Percentiles rank a stretch among this genome's conserved stretches.
These are phyloP conservation scores for Debaryomycetaceae sp. DNA, from an alignment of 1,139 yeast genomes.

Conservation along the genomic window DNA sequence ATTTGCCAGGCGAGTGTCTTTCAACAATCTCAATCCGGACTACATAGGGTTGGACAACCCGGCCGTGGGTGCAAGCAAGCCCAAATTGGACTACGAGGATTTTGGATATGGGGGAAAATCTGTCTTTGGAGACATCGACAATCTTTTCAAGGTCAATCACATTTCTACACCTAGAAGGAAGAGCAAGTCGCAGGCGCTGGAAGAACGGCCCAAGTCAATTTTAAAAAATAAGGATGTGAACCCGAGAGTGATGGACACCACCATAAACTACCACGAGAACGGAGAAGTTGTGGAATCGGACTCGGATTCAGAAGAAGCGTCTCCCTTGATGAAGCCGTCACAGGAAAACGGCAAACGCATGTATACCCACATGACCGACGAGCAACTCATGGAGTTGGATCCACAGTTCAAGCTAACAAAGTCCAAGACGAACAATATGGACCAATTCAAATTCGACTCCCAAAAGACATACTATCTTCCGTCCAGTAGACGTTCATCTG, in stretches of 20 bases:
- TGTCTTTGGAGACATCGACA: constrained; percentile 9
- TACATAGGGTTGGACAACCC: constrained; percentile 8
- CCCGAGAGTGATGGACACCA: constrained; percentile 12
- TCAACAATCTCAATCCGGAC: constrained; percentile 39
- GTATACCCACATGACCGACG: constrained; percentile 60
- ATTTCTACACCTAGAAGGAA: constrained; percentile 7
- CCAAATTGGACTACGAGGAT: constrained; percentile 5
- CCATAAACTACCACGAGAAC: constrained; percentile 17
- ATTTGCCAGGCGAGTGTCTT: constrained; percentile 40
- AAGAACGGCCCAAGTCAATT: constrained; percentile 37
- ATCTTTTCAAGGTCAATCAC: constrained; percentile 2
- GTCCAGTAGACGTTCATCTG: constrained; percentile 14
- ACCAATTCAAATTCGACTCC: constrained; percentile 40
- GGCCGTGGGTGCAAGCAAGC: neutral
- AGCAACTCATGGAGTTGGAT: constrained; percentile 60
- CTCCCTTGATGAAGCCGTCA: neutral
- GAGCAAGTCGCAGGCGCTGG: constrained; percentile 20
- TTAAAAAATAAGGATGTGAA: constrained; percentile 31
- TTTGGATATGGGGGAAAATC: constrained; percentile 14
- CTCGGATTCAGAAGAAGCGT: constrained; percentile 5
- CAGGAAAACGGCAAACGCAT: constrained; percentile 43
- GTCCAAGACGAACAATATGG: constrained; percentile 29
- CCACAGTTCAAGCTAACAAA: constrained; percentile 44
- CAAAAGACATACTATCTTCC: constrained; percentile 35
- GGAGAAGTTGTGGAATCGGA: constrained; percentile 7